phyloP scores from a whole-genome alignment of 805 yeast genomes.

The Kazachstania africana region DNA sequence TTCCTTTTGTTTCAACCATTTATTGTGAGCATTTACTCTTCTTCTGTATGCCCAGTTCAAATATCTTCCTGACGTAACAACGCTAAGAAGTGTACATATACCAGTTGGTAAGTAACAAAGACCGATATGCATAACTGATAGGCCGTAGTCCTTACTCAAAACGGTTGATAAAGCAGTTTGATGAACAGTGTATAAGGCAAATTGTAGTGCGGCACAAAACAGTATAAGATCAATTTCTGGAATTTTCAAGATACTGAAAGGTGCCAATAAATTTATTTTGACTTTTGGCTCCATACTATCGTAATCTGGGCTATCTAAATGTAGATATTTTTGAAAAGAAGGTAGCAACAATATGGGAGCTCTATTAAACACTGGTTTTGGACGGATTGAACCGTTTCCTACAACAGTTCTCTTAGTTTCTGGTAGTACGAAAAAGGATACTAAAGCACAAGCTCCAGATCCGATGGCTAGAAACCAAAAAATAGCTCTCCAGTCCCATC shows the following conservation, averaged over 20 bases:
- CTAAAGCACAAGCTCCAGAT: slow-evolving; percentile 34
- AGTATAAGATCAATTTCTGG: slow-evolving; percentile 38
- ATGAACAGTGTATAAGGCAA: slow-evolving; percentile 58
- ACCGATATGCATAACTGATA: slow-evolving; percentile 49
- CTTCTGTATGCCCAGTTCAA: slow-evolving; percentile 35
- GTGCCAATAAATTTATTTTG: slow-evolving; percentile 24
- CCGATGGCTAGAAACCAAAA: slow-evolving; percentile 66
- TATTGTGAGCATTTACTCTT: slow-evolving; percentile 11
- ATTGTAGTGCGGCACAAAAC: slow-evolving; percentile 49
- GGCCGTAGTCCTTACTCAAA: slow-evolving; percentile 38
- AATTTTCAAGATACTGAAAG: slow-evolving; percentile 33
- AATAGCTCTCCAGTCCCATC: slow-evolving; percentile 62
- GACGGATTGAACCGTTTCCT: slow-evolving; percentile 62
- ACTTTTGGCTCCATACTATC: slow-evolving; percentile 18
- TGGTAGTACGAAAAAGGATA: slow-evolving; percentile 39
- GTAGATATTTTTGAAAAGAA: slow-evolving; percentile 12
- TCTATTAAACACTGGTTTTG: slow-evolving; percentile 31
- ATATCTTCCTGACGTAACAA: slow-evolving; percentile 44
- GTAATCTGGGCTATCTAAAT: slow-evolving; percentile 23
- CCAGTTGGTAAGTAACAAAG: slow-evolving; percentile 69
- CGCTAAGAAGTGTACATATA: slow-evolving; percentile 48
- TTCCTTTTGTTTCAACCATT: slow-evolving; percentile 13
- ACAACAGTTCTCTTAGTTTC: slow-evolving; percentile 65
- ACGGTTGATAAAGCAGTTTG: slow-evolving; percentile 54
- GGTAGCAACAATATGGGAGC: slow-evolving; percentile 33